phyloP scores from a whole-genome alignment of 2,329 filamentous ascomycete genomes.

The Metarhizium robertsii region DNA sequence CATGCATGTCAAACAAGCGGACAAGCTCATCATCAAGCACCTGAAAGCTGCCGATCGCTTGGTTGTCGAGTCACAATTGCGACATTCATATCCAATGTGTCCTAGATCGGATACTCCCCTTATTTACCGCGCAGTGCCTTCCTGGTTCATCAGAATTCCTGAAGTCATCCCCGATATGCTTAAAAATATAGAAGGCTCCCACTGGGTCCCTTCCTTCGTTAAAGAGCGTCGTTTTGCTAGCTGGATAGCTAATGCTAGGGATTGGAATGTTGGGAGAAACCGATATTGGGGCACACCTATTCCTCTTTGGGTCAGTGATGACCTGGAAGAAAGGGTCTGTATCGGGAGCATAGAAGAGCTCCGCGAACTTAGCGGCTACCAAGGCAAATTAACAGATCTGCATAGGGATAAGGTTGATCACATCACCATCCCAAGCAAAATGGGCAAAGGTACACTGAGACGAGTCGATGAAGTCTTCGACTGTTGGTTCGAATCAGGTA shows the following conservation, averaged over 20 bases:
- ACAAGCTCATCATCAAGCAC: conserved; percentile 87
- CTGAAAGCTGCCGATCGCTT: conserved; percentile 69
- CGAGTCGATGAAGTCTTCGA: conserved; percentile 87
- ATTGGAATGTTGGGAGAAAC: conserved; percentile 94
- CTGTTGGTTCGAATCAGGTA: conserved; percentile 95
- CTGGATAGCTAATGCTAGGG: conserved; percentile 84
- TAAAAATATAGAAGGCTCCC: conserved; percentile 78
- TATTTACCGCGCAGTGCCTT: conserved; percentile 84
- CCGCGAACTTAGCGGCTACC: conserved; percentile 75
- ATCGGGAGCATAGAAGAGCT: conserved; percentile 79
- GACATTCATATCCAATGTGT: conserved; percentile 89
- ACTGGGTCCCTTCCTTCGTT: conserved; percentile 86
- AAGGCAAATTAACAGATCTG: conserved; percentile 73
- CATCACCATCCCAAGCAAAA: conserved; percentile 86
- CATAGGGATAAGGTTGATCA: conserved; percentile 90
- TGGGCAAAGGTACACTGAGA: conserved; percentile 73
- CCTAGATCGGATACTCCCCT: conserved; percentile 91
- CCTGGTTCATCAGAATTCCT: conserved; percentile 89
- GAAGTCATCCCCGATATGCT: conserved; percentile 80
- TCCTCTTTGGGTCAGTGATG: conserved; percentile 85
- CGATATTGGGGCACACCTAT: conserved; percentile 94
- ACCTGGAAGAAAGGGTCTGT: conserved; percentile 78
- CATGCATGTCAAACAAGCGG: conserved; percentile 83
- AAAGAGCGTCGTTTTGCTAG: conserved; percentile 86
- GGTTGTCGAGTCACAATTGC: conserved; percentile 77